These are phyloP conservation scores for Exophiala oligosperma DNA, from an alignment of 2,329 filamentous ascomycete genomes.

Conservation along the genomic window DNA sequence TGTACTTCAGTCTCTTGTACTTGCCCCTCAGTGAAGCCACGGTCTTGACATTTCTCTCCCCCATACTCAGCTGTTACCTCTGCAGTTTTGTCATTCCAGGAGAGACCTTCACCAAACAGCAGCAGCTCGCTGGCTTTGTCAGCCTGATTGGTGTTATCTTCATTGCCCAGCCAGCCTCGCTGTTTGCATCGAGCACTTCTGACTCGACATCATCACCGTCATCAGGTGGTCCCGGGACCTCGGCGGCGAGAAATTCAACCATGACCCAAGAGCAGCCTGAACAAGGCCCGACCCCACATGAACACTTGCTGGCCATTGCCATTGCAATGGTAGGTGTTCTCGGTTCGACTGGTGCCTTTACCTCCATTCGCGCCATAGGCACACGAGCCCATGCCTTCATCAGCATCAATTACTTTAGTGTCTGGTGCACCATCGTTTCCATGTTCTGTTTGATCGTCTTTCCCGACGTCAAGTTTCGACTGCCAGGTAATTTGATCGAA, in stretches of 20 bases:
- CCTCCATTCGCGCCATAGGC: constrained; percentile 77
- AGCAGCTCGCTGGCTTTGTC: constrained; percentile 73
- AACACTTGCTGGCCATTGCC: constrained; percentile 69
- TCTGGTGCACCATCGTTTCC: constrained; percentile 69
- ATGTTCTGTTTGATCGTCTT: constrained; percentile 57
- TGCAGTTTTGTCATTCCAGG: constrained; percentile 70
- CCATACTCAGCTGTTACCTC: constrained; percentile 74
- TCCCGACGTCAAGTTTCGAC: constrained; percentile 57
- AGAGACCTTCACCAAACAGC: constrained; percentile 75
- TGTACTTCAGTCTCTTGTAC: constrained; percentile 75
- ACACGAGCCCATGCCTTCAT: constrained; percentile 78
- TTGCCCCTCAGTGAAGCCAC: constrained; percentile 84
- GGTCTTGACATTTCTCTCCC: constrained; percentile 83
- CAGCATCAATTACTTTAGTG: constrained; percentile 79
- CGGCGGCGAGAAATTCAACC: constrained; percentile 33
- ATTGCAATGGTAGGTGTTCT: constrained; percentile 75
- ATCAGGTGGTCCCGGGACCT: constrained; percentile 11
- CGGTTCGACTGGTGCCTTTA: constrained; percentile 73
- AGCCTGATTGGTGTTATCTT: constrained; percentile 78
- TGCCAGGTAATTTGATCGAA: constrained; percentile 56
- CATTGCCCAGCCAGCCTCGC: constrained; percentile 70
- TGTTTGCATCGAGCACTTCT: constrained; percentile 46
- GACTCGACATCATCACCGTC: constrained; percentile 27
- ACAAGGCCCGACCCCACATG: constrained; percentile 53
- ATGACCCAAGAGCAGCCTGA: constrained; percentile 23